phyloP scores from a whole-genome alignment of 306 rosid genomes.

The Delonix regia region DNA sequence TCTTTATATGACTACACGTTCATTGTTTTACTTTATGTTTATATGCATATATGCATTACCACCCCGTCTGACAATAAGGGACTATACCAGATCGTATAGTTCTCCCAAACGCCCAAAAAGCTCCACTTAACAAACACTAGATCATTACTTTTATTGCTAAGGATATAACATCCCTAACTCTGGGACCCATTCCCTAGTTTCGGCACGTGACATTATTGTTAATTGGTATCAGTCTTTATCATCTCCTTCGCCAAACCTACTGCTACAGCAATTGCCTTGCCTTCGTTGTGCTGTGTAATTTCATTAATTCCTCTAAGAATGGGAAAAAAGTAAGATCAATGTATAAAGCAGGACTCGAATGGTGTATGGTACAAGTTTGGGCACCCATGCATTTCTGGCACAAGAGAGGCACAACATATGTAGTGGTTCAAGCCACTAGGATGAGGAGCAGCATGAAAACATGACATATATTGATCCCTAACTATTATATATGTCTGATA shows the following conservation, averaged over 20 bases:
- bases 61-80: neutral
- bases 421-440: neutral
- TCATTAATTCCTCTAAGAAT: neutral
- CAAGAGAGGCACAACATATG: conserved; percentile 2
- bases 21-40: neutral
- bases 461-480: neutral
- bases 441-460: neutral
- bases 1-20: conserved; percentile 8
- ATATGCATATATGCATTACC: neutral
- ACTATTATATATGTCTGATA: neutral
- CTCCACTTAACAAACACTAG: neutral
- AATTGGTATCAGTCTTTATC: conserved; percentile 28
- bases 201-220: conserved; percentile 40
- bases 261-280: neutral
- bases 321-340: neutral
- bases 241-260: neutral
- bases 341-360: neutral
- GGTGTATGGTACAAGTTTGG: conserved; percentile 24
- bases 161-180: conserved; percentile 7
- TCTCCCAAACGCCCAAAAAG: conserved; percentile 2
- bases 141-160: conserved; percentile 13
- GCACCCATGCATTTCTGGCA: neutral
- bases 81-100: neutral
- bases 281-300: neutral
- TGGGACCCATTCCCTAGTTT: conserved; percentile 33